These are phyloP conservation scores for Suhomyces anneliseae DNA, from an alignment of 1,139 yeast genomes.

Conservation along the genomic window DNA sequence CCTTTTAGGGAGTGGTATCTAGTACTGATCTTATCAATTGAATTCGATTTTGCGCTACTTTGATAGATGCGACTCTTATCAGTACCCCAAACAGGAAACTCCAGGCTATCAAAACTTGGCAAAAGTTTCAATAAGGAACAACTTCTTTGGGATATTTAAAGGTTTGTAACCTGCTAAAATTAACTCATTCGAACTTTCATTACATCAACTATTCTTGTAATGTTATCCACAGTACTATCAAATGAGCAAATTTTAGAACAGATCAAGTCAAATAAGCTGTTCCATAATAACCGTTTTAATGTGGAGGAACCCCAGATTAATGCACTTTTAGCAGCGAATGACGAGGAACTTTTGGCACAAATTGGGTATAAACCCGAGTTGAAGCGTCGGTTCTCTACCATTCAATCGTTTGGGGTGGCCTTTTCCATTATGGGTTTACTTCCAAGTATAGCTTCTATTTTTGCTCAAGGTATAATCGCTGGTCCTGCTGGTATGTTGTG, in stretches of 20 bases:
- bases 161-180: too few relatives aligned
- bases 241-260: slow-evolving; percentile 26
- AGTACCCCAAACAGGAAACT: too few relatives aligned
- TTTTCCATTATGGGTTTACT: slow-evolving; percentile 53
- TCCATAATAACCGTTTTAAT: slow-evolving; percentile 27
- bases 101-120: too few relatives aligned
- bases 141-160: too few relatives aligned
- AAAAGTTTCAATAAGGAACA: too few relatives aligned
- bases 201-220: neutral
- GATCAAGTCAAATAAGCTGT: slow-evolving; percentile 24
- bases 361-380: slow-evolving; percentile 50
- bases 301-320: slow-evolving; percentile 29
- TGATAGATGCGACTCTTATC: too few relatives aligned
- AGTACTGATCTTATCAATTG: too few relatives aligned
- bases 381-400: slow-evolving; percentile 42
- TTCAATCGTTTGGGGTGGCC: slow-evolving; percentile 53
- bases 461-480: slow-evolving; percentile 29
- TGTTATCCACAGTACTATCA: slow-evolving; percentile 17
- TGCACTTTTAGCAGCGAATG: slow-evolving; percentile 16
- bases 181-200: too few relatives aligned
- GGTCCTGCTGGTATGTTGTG: slow-evolving; percentile 62
- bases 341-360: slow-evolving; percentile 14
- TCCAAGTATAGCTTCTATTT: slow-evolving; percentile 44
- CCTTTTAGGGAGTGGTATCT: too few relatives aligned
- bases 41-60: too few relatives aligned